Evolutionary conservation across 164 flowering plant genomes (phyloP), one percentile per base, ranked within the genome.

Genomic region (Stephania yunnanensis): DNA sequence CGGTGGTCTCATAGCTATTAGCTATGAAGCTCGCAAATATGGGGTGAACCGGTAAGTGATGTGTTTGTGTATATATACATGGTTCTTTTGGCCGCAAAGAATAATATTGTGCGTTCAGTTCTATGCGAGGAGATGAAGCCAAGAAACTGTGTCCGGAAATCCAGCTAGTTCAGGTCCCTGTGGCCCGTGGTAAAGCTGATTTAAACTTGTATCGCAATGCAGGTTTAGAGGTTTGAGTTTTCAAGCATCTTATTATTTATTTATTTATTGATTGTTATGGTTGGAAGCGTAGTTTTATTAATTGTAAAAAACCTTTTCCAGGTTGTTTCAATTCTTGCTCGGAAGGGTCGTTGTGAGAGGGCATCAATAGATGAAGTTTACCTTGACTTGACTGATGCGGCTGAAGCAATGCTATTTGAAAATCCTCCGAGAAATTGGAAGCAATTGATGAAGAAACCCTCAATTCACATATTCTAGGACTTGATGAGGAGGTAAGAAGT

Each of bases 341-440:
- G 85, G 79, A 92, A 81, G 79, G 99, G 99, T 22, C 87, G 92
- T 7, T 95, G 99, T 82, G 99, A 95, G 79, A 87, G 97, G 80
- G 99, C 99, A 72, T 95, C 98, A 68, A 93, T 93, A 77, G 99
- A 93, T 87, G 98, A 95, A 83, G 99, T 95, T 10, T 92, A 95
- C 82, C 92, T 93, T 70, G 99, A 95, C 78, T 91, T 95, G 48
- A 93, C 96, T 76, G 96, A 93, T 80, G 96, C 96, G 64, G 95
- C 94, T 5, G 90, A 89, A 82, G 72, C 82, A 55, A 89, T 93
- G 98, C 81, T 95, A 68, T 85, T 82, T 19, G 90, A 92, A 80
- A 82, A 63, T 72, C 94, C 94, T 75, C 96, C 93, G 46, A 87
- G 78, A 86, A 74, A 70, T 70, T 90, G 83, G 93, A 91, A 71